Conservation (phyloP, 768 basidiomycete species). For the Leccinum uliginosum region DNA sequence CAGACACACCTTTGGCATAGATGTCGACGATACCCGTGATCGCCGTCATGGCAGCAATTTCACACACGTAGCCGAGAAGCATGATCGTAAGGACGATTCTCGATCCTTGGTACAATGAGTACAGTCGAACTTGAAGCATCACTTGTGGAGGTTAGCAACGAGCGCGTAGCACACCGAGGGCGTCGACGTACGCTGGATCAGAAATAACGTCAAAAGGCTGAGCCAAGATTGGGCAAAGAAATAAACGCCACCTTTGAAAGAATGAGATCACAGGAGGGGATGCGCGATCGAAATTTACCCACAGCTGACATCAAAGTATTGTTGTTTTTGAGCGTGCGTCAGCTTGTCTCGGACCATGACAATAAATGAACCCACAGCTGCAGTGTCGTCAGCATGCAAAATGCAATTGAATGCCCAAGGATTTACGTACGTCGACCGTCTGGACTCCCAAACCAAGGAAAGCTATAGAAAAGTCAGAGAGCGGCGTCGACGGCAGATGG, state of each 20-base stretch:
- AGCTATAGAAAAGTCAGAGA: conserved; percentile 2
- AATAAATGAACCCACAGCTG: conserved; percentile 14
- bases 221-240: conserved; percentile 11
- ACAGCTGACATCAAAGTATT: conserved; percentile 2
- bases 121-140: conserved; percentile 14
- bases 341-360: background rate
- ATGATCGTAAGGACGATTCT: conserved; percentile 6
- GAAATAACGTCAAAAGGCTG: background rate
- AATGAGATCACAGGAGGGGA: background rate
- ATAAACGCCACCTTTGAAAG: conserved; percentile 3
- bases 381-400: background rate
- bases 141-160: conserved; percentile 4
- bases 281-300: background rate
- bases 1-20: background rate
- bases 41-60: conserved; percentile 5
- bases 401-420: background rate
- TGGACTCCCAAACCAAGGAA: conserved; percentile 9
- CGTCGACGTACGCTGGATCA: conserved; percentile 8
- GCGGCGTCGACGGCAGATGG: background rate
- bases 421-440: conserved; percentile 5
- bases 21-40: background rate
- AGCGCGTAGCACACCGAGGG: background rate
- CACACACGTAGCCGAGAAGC: conserved; percentile 9
- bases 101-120: conserved; percentile 10
- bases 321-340: background rate